Evolutionary conservation across 2,329 filamentous ascomycete species (phyloP).

Genomic region (Penicillium sp.): DNA sequence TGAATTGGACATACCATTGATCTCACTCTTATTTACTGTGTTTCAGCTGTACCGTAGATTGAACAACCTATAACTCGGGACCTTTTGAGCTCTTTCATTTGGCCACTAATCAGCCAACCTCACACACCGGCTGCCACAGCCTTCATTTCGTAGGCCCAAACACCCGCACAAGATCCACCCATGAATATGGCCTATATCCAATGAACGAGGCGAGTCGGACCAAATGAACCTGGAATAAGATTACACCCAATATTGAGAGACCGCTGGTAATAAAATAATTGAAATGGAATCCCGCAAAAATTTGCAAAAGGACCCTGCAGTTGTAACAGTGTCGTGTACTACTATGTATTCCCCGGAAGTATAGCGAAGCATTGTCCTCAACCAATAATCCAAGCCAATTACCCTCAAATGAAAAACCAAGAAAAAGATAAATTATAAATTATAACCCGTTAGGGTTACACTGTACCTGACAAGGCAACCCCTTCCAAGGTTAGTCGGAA

Average conservation of each 20-base stretch:
- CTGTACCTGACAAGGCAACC: neutral
- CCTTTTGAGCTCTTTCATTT: neutral
- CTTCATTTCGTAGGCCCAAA: neutral
- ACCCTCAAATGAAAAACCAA: neutral
- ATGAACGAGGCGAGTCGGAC: neutral
- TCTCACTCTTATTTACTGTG: neutral
- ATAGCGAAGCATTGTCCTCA: neutral
- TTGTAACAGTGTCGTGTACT: neutral
- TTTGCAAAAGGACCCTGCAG: neutral
- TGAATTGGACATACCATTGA: slow-evolving; percentile 14
- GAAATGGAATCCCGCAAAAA: neutral
- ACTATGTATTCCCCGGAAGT: neutral
- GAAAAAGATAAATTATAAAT: neutral
- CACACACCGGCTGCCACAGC: slow-evolving; percentile 2
- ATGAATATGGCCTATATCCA: neutral
- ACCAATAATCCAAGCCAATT: neutral
- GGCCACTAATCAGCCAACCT: neutral
- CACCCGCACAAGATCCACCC: slow-evolving; percentile 9
- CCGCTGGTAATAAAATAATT: neutral
- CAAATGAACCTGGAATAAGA: neutral
- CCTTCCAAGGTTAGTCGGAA: neutral
- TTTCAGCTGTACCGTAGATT: neutral
- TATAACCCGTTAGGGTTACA: slow-evolving; percentile 1
- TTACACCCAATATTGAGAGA: neutral
- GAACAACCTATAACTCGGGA: neutral